phyloP scores from a whole-genome alignment of 2,329 filamentous ascomycete species.

The Phyllachora maydis region DNA sequence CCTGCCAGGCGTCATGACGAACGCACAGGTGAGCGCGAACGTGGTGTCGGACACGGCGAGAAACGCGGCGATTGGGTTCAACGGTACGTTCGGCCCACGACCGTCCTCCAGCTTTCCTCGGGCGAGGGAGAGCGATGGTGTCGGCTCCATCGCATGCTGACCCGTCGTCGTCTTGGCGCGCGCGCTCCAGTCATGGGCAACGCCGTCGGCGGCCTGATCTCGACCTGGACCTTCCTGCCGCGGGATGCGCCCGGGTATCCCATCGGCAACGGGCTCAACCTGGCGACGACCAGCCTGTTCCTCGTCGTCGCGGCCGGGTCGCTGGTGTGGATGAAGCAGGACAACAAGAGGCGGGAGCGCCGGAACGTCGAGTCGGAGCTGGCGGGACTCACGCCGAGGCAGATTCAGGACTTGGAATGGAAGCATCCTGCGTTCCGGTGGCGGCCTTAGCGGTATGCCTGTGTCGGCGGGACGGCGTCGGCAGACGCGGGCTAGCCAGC shows the following conservation, averaged over 20 bases:
- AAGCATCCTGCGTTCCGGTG: constrained; percentile 47
- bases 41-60: constrained; percentile 49
- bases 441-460: constrained; percentile 13
- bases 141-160: too few species aligned
- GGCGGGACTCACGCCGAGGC: constrained; percentile 26
- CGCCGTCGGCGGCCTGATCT: constrained; percentile 15
- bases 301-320: constrained; percentile 26
- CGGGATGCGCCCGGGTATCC: constrained; percentile 42
- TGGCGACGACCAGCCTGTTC: constrained; percentile 36
- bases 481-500: too few species aligned
- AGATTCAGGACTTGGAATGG: constrained; percentile 44
- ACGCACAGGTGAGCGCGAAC: constrained; percentile 45
- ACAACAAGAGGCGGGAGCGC: constrained; percentile 36
- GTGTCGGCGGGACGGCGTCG: too few species aligned
- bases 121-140: too few species aligned
- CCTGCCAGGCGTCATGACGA: constrained; percentile 39
- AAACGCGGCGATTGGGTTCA: constrained; percentile 13
- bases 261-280: constrained; percentile 51
- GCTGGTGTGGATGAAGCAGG: constrained; percentile 37
- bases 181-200: constrained; percentile 7
- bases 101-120: neutral
- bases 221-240: constrained; percentile 41
- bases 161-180: neutral
- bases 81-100: constrained; percentile 3
- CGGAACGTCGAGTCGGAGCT: constrained; percentile 34